phyloP scores from a whole-genome alignment of 2,329 filamentous ascomycete species.

The Aspergillus transmontanensis region DNA sequence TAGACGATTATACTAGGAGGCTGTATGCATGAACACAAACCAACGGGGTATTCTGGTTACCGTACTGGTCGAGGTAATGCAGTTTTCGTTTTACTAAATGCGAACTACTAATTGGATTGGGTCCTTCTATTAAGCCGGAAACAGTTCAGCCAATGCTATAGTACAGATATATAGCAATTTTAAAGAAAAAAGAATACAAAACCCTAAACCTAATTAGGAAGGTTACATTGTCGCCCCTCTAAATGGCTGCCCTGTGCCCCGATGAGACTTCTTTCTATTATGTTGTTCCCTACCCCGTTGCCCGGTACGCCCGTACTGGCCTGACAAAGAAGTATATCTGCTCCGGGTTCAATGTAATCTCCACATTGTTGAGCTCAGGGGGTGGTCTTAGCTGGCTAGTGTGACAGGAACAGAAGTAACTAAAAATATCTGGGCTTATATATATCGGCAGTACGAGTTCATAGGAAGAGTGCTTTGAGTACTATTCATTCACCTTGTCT shows the following conservation, averaged over 20 bases:
- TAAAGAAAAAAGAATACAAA: background rate
- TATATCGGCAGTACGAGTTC: background rate
- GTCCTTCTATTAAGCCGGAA: accelerated
- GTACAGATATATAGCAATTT: background rate
- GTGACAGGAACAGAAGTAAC: background rate
- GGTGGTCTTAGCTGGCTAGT: background rate
- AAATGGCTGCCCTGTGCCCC: no score
- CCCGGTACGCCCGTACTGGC: background rate
- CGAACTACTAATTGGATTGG: background rate
- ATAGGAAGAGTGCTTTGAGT: background rate
- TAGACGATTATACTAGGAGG: background rate
- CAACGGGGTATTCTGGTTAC: no score
- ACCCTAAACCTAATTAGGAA: no score
- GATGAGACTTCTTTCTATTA: background rate
- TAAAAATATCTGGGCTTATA: background rate
- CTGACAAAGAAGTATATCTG: background rate
- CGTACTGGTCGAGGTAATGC: background rate
- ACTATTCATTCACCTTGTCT: background rate
- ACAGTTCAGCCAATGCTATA: background rate
- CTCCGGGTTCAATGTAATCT: background rate
- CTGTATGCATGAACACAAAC: background rate
- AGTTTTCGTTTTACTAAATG: background rate
- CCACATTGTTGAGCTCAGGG: background rate
- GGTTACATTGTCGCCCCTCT: no score
- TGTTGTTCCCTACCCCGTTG: background rate